Conservation (phyloP, 805 yeast genomes). For the Candida khao-thaluensis region DNA sequence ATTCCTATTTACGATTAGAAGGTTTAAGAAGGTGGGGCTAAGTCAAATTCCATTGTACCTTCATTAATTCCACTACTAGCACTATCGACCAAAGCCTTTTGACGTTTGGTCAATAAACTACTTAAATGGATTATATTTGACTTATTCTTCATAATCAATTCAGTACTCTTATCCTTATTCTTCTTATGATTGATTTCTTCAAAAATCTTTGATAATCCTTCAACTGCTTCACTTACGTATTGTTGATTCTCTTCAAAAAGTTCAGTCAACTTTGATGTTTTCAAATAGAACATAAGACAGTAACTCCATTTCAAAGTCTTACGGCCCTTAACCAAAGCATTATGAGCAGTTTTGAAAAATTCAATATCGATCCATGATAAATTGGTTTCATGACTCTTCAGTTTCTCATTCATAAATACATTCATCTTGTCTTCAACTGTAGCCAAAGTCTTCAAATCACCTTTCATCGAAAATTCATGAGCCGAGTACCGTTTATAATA, state of each 20-base stretch:
- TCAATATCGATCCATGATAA: conserved; percentile 85
- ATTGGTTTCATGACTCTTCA: conserved; percentile 22
- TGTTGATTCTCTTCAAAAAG: conserved; percentile 73
- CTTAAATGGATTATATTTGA: conserved; percentile 42
- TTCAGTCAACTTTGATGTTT: conserved; percentile 50
- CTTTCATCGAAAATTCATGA: conserved; percentile 73
- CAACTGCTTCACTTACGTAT: conserved; percentile 63
- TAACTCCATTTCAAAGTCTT: conserved; percentile 88
- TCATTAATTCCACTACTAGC: conserved; percentile 43
- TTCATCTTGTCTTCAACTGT: conserved; percentile 63
- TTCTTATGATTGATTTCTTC: conserved; percentile 37
- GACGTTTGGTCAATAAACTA: conserved; percentile 41
- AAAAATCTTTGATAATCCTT: conserved; percentile 63
- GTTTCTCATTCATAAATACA: conserved; percentile 52
- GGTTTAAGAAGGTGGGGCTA: neutral
- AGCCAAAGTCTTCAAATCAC: conserved; percentile 64
- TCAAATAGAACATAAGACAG: conserved; percentile 71
- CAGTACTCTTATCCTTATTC: conserved; percentile 24
- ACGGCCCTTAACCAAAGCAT: conserved; percentile 64
- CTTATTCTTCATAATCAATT: conserved; percentile 36
- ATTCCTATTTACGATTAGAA: neutral
- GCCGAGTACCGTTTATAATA: conserved; percentile 71
- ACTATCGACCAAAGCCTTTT: conserved; percentile 41
- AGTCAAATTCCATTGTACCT: conserved; percentile 23
- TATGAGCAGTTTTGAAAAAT: conserved; percentile 72